Conservation (phyloP, 179 eudicot genomes). For the Beta lomatogona region DNA sequence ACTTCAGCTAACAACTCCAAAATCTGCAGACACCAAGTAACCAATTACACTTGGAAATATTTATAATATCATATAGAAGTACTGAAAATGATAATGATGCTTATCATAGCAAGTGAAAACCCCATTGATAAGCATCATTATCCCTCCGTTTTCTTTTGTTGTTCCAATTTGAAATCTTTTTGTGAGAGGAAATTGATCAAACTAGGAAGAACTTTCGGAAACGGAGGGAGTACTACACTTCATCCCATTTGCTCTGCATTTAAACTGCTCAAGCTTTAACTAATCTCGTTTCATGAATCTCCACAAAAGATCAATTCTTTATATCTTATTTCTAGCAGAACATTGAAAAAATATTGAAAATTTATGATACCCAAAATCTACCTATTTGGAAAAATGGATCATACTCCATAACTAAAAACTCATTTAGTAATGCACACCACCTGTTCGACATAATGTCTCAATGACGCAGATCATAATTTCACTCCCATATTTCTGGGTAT, state of each 20-base stretch:
- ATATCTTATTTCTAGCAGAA: neutral
- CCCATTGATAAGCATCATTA: neutral
- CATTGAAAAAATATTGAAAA: neutral
- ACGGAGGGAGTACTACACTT: too few relatives aligned
- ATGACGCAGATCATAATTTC: neutral
- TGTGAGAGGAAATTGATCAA: too few relatives aligned
- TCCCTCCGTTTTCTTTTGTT: too few relatives aligned
- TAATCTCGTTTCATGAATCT: neutral
- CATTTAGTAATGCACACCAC: neutral
- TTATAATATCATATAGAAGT: too few relatives aligned
- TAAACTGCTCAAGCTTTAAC: neutral
- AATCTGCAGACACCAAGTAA: slow-evolving; percentile 1
- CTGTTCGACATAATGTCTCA: slow-evolving; percentile 5
- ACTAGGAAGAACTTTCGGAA: too few relatives aligned
- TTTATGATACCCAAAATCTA: neutral
- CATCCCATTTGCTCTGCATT: neutral
- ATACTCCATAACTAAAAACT: too few relatives aligned
- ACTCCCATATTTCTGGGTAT: neutral
- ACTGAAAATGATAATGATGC: too few relatives aligned
- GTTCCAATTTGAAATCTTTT: too few relatives aligned
- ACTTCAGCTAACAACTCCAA: neutral
- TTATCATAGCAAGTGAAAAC: neutral
- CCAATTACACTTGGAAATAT: neutral
- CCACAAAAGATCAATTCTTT: neutral
- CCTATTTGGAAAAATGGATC: neutral